Evolutionary conservation across 78 protist genomes (phyloP), one percentile per base, ranked within the genome.

Genomic region (Dictyostelium purpureum): DNA sequence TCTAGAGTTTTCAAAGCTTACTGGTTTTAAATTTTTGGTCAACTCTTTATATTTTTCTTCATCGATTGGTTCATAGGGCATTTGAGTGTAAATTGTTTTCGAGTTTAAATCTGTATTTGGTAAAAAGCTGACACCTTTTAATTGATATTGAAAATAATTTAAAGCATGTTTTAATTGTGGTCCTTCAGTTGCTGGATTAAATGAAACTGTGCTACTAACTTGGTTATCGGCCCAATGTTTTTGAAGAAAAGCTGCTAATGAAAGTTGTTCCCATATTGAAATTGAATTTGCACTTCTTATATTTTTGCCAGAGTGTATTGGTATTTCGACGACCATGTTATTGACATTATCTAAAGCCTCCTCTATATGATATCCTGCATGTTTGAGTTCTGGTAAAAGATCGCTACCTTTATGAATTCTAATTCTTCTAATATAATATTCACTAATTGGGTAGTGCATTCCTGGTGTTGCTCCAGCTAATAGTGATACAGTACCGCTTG

Each of bases 401-500:
- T 37, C 40, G 9, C 95, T 89, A 6, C 18, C 66, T 0, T 24
- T 31, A 11, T 82, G 69, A 38, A 97, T 4, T 19, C 98, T 93
- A 49, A 97, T 90, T 42, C 98, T 79, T 26, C 98, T 66, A 63
- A 96, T 81, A 54, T 96, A 96, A 80, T 81, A 97, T 56, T 97
- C 87, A 18, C 93, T 24, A 26, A 93, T 94, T 38, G 99, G 99
- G 69, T 92, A 97, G 57, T 97, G 99, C 94, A 97, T 67, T 2
- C 99, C 99, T 5, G 99, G 99, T 7, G 99, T 97, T 9, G 98
- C 97, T 26, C 97, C 98, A 11, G 98, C 97, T 21, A 97, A 82
- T 21, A 97, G 65, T 1, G 98, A 96, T 10, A 97, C 97, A 1
- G 99, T 90, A 45, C 99, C 99, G 33, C 97, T 91, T 33, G 99